Conservation (phyloP, 345 rosid species). For the Noccaea bulbosa region DNA sequence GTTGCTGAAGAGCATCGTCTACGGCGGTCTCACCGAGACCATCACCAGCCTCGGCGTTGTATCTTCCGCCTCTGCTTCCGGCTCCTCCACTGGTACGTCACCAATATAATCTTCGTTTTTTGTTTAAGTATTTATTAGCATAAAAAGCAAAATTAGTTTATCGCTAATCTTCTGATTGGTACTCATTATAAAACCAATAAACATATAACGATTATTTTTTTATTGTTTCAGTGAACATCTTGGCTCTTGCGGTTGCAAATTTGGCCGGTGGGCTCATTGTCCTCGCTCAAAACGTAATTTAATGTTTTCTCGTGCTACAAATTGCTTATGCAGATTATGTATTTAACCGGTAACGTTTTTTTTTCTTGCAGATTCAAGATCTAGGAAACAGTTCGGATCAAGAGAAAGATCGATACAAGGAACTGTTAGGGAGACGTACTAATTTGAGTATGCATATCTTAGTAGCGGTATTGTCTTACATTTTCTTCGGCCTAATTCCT, state of each 20-base stretch:
- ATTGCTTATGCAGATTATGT: background rate
- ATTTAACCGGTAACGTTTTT: conserved; percentile 1
- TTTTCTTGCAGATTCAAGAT: conserved; percentile 52
- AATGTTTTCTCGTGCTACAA: background rate
- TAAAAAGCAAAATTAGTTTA: background rate
- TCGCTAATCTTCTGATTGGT: background rate
- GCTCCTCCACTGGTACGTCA: conserved; percentile 69
- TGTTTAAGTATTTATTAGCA: background rate
- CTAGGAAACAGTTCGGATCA: conserved; percentile 46
- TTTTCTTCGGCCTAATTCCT: conserved; percentile 66
- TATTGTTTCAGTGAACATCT: conserved; percentile 65
- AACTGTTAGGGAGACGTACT: conserved; percentile 57
- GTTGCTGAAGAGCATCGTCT: conserved; percentile 74
- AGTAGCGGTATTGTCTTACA: conserved; percentile 59
- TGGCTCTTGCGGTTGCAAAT: conserved; percentile 83
- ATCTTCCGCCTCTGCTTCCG: conserved; percentile 85
- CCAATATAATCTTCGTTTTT: background rate
- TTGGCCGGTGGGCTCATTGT: conserved; percentile 73
- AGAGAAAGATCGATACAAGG: conserved; percentile 56
- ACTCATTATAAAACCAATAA: background rate
- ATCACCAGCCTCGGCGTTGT: conserved; percentile 81
- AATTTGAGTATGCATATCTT: conserved; percentile 54
- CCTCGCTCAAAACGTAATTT: conserved; percentile 60
- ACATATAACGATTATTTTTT: background rate
- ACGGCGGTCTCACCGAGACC: conserved; percentile 83